Conservation (phyloP, 2,329 filamentous ascomycete genomes). For the Byssoonygena ceratinophila region DNA sequence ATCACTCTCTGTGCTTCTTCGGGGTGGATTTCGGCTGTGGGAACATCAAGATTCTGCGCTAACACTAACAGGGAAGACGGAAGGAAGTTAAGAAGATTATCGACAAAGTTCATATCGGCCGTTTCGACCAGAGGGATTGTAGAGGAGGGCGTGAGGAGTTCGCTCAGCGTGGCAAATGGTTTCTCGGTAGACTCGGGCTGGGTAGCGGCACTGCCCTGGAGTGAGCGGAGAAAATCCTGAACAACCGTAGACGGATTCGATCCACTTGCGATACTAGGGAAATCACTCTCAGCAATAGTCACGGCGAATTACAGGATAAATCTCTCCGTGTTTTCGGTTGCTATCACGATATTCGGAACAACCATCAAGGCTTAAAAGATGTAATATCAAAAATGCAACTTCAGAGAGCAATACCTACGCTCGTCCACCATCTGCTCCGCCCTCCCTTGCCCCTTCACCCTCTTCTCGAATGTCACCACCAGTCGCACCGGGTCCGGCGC, state of each 20-base stretch:
- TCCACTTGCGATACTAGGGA: conserved; percentile 48
- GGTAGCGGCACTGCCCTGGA: conserved; percentile 43
- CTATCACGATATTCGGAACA: not conserved
- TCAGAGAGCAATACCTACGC: conserved; percentile 71
- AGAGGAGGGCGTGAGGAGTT: conserved; percentile 66
- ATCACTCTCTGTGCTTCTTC: conserved; percentile 63
- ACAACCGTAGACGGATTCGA: conserved; percentile 68
- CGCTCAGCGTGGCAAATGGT: conserved; percentile 70
- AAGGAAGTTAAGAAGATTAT: conserved; percentile 65
- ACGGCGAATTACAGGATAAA: not conserved
- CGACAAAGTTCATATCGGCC: conserved; percentile 52
- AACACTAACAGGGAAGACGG: conserved; percentile 70
- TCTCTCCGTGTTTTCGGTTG: conserved; percentile 6
- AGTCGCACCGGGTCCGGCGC: conserved; percentile 75
- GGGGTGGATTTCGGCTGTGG: conserved; percentile 51
- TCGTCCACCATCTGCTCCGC: conserved; percentile 92
- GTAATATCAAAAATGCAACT: conserved; percentile 4
- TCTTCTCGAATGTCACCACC: conserved; percentile 87
- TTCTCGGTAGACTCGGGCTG: conserved; percentile 46
- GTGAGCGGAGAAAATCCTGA: conserved; percentile 76
- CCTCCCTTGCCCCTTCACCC: conserved; percentile 76
- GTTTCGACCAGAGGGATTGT: conserved; percentile 70
- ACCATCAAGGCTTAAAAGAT: not conserved
- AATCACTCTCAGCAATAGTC: conserved; percentile 13
- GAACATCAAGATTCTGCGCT: conserved; percentile 54